Conservation (phyloP, 179 eudicot genomes). For the Pouteria campechiana region DNA sequence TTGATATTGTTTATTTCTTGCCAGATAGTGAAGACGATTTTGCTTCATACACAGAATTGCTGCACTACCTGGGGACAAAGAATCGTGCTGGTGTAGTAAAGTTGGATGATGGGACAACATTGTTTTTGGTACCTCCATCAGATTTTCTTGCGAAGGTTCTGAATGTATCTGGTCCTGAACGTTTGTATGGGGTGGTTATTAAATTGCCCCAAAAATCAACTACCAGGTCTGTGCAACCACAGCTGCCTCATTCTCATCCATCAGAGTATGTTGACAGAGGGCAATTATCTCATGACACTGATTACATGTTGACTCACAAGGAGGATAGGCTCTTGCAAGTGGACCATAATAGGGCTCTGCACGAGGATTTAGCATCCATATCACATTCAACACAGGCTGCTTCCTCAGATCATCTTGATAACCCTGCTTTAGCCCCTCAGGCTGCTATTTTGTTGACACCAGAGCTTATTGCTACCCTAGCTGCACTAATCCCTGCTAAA, state of each 20-base stretch:
- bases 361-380: conserved; percentile 19
- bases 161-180: conserved; percentile 74
- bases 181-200: conserved; percentile 95
- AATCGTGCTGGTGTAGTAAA: conserved; percentile 92
- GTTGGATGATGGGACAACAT: conserved; percentile 87
- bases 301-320: conserved; percentile 23
- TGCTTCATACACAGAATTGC: conserved; percentile 85
- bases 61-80: conserved; percentile 68
- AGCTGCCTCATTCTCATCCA: conserved; percentile 23
- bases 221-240: conserved; percentile 24
- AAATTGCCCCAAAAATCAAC: conserved; percentile 48
- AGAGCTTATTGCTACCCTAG: conserved; percentile 81
- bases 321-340: conserved; percentile 23
- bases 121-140: conserved; percentile 96
- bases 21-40: conserved; percentile 96
- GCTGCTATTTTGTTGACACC: conserved; percentile 63
- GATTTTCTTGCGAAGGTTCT: conserved; percentile 68
- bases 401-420: conserved; percentile 19
- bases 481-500: conserved; percentile 52
- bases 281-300: conserved; percentile 23
- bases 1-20: conserved; percentile 62
- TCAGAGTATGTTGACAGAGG: conserved; percentile 24
- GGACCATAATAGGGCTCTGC: conserved; percentile 25
- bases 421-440: conserved; percentile 26
- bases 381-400: conserved; percentile 15